Conservation (phyloP, 257 asterid genomes). For the Solanum appendiculatum region DNA sequence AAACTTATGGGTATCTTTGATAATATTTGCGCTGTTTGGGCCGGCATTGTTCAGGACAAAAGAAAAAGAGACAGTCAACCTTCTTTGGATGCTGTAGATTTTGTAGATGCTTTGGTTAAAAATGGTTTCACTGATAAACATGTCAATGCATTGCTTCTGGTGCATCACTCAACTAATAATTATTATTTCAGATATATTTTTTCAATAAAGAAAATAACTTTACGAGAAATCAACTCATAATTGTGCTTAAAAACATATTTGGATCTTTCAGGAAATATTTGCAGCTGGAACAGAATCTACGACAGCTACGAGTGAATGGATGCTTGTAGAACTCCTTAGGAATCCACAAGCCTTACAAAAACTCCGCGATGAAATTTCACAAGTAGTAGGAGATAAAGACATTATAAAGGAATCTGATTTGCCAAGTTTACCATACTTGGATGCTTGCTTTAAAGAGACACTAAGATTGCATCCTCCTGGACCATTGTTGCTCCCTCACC, state of each 20-base stretch:
- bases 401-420: not conserved
- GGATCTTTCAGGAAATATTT: not conserved
- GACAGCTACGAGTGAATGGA: not conserved
- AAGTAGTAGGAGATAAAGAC: not conserved
- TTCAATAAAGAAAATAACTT: not conserved
- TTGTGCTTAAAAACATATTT: no score
- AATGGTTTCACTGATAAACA: not conserved
- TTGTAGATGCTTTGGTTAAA: not conserved
- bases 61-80: not conserved
- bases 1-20: not conserved
- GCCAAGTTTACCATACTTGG: slow-evolving; percentile 1
- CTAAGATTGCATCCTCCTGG: slow-evolving; percentile 6
- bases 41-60: not conserved
- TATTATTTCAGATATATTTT: no score
- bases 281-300: not conserved
- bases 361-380: not conserved
- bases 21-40: not conserved
- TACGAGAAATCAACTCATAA: no score
- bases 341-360: not conserved
- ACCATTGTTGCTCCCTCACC: not conserved
- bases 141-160: not conserved
- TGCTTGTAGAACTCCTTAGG: not conserved
- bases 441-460: not conserved
- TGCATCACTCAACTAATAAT: not conserved
- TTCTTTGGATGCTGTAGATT: not conserved